Percentiles rank a stretch among this genome's conserved stretches.
phyloP scores from a whole-genome alignment of 2,329 filamentous ascomycete genomes.

The Endoconidiophora polonica region DNA sequence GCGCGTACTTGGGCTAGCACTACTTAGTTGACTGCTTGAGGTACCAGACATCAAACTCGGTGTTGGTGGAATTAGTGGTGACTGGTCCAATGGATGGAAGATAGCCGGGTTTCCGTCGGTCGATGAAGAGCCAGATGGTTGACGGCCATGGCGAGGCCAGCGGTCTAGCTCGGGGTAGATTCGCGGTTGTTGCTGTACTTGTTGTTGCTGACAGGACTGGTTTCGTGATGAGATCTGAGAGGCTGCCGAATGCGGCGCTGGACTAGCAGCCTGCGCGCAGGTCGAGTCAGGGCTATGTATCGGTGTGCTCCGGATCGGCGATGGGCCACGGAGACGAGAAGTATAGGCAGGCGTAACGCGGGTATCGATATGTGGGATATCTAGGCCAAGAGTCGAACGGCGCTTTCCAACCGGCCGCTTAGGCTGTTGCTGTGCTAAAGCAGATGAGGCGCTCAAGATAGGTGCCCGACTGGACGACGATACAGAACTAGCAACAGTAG shows the following conservation, averaged over 20 bases:
- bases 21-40: conserved; percentile 43
- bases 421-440: conserved; percentile 1
- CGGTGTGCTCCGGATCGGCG: not conserved
- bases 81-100: not conserved
- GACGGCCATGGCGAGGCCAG: conserved; percentile 9
- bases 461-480: too few relatives aligned
- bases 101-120: not conserved
- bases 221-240: not conserved
- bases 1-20: conserved; percentile 53
- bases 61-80: conserved; percentile 33
- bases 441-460: not conserved
- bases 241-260: not conserved
- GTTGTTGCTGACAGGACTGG: not conserved
- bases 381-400: conserved; percentile 2
- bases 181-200: not conserved
- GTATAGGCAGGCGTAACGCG: conserved; percentile 1
- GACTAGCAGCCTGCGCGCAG: not conserved
- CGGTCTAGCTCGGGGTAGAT: conserved; percentile 12
- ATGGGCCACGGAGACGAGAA: not conserved
- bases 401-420: not conserved
- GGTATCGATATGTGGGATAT: conserved; percentile 7
- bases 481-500: not conserved
- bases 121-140: conserved; percentile 1
- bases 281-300: too few relatives aligned
- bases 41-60: conserved; percentile 42